Evolutionary conservation across 805 yeast genomes (phyloP).

Genomic region (Yarrowia sp.): DNA sequence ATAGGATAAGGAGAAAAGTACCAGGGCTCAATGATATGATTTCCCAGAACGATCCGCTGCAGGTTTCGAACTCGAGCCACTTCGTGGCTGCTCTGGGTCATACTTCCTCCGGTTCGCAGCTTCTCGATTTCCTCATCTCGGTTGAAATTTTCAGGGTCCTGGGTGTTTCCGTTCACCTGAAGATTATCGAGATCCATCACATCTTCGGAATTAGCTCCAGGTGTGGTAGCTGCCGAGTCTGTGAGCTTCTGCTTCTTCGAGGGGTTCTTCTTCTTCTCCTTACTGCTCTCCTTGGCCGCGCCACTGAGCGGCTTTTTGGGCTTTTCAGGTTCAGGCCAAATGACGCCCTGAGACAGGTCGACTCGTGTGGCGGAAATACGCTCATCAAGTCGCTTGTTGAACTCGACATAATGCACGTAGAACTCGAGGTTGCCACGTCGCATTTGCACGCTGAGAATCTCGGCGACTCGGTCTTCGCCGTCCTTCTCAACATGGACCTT

Average conservation of each 20-base stretch:
- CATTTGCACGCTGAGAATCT: slow-evolving; percentile 75
- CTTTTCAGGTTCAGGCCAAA: slow-evolving; percentile 68
- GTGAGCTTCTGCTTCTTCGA: slow-evolving; percentile 43
- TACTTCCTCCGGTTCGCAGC: slow-evolving; percentile 92
- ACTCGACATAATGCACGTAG: slow-evolving; percentile 93
- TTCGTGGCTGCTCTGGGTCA: slow-evolving; percentile 87
- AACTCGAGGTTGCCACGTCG: slow-evolving; percentile 80
- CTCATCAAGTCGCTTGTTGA: slow-evolving; percentile 95
- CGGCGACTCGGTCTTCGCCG: slow-evolving; percentile 80
- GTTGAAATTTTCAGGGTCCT: slow-evolving; percentile 72
- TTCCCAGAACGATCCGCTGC: slow-evolving; percentile 79
- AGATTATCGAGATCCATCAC: slow-evolving; percentile 84
- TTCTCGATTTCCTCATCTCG: slow-evolving; percentile 93
- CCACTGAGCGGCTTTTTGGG: slow-evolving; percentile 52
- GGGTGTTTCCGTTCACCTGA: slow-evolving; percentile 74
- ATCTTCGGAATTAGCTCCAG: slow-evolving; percentile 54
- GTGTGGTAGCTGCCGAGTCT: slow-evolving; percentile 42
- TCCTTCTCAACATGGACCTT: slow-evolving; percentile 84
- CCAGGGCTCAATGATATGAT: slow-evolving; percentile 96
- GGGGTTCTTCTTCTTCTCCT: slow-evolving; percentile 44
- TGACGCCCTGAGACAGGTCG: slow-evolving; percentile 72
- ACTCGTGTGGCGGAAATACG: slow-evolving; percentile 82
- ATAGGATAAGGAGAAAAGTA: slow-evolving; percentile 97
- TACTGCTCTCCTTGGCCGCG: slow-evolving; percentile 46
- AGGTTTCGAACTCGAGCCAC: slow-evolving; percentile 90